These are phyloP conservation scores for Camillea tinctor DNA, from an alignment of 2,329 filamentous ascomycete genomes.

Conservation along the genomic window DNA sequence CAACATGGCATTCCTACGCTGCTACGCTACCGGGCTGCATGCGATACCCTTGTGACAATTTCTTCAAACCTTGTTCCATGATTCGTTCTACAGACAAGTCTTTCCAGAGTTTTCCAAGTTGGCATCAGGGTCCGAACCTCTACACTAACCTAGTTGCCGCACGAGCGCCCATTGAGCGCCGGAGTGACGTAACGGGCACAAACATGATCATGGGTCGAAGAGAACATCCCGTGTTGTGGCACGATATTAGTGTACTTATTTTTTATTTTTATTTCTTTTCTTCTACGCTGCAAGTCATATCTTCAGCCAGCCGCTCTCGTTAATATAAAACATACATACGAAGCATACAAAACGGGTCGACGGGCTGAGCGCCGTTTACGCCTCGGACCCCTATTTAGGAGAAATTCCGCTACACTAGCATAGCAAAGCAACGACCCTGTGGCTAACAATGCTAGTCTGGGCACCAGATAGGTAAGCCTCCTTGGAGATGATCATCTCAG, in stretches of 20 bases:
- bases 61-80: slow-evolving; percentile 8
- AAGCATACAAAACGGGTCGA: neutral
- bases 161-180: slow-evolving; percentile 7
- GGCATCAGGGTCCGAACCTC: slow-evolving; percentile 14
- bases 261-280: neutral
- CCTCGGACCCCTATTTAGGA: neutral
- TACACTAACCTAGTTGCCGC: slow-evolving; percentile 18
- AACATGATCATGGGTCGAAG: slow-evolving; percentile 10
- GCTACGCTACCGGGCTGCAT: too few species aligned
- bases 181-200: slow-evolving; percentile 21
- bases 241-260: neutral
- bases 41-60: neutral
- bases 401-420: neutral
- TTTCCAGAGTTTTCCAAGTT: slow-evolving; percentile 1
- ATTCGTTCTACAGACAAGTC: slow-evolving; percentile 9
- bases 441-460: neutral
- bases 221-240: neutral
- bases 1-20: neutral
- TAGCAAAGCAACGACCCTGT: neutral
- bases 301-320: neutral
- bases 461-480: neutral
- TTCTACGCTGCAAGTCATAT: neutral
- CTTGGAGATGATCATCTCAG: neutral
- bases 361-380: neutral
- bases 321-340: neutral